Base-by-base conservation (phyloP, 768 basidiomycete genomes). In the Russula dissimulans region DNA sequence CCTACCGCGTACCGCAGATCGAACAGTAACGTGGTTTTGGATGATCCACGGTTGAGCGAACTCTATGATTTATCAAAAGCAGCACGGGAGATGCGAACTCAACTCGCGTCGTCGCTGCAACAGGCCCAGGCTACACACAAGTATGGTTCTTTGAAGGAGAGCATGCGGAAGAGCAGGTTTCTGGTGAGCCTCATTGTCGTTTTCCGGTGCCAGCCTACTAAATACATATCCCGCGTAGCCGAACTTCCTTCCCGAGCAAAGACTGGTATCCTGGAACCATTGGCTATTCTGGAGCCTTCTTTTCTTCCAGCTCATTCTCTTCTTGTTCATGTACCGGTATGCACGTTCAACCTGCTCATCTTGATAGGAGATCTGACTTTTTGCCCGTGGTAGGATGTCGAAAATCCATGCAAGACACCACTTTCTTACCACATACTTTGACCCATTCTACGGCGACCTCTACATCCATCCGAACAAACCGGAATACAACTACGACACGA, bases 391-490 rank as follows among this genome's bases (percentile, higher is more conserved):
- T 61, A 83, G 87, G 65, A 63, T 82, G 66, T 76, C 78, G 60
- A 66, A 72, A 49, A 69, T 70, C 34, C 77, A 75, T 50, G 81
- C 85, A 47, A 76, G 70, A 67, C 75, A 80, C 26, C 73, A 82
- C 34, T 90, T 87, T 71, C 75, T 89, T 66, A 86, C 83, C 61
- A 84, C 80, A 60, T 90, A 89, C 65, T 89, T 86, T 67, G 87
- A 91, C 69, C 85, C 89, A 58, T 82, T 87, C 72, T 81, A 87
- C 69, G 84, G 86, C 15, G 84, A 89, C 67, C 77, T 89, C 55
- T 79, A 87, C 69, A 71, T 84, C 46, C 70, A 74, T 59, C 62
- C 71, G 58, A 75, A 72, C 57, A 76, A 75, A 65, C 77, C 77
- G 36, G 74, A 78, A 70, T 72, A 73, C 60, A 69, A 69, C 54